A percentile compares a stretch with the other conserved stretches of the same genome.
phyloP scores from a whole-genome alignment of 305 asterid species.

The Striga hermonthica region DNA sequence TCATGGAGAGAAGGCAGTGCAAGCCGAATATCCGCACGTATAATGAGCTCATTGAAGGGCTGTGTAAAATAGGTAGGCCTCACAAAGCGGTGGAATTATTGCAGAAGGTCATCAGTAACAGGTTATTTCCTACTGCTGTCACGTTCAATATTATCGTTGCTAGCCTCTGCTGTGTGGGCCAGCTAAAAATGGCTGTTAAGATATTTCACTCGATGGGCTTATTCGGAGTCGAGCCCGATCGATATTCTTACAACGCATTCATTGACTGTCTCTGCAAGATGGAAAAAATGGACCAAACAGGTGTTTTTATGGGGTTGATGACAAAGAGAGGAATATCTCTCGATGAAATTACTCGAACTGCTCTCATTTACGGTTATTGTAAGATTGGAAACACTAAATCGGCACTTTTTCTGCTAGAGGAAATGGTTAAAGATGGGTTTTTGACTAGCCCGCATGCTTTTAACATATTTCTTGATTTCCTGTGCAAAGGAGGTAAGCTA shows the following conservation, averaged over 20 bases:
- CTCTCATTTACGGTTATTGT: conserved; percentile 40
- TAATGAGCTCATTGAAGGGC: conserved; percentile 50
- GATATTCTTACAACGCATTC: conserved; percentile 40
- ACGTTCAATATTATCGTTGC: too few relatives aligned
- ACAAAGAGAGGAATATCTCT: conserved; percentile 36
- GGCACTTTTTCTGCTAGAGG: conserved; percentile 32
- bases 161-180: conserved; percentile 35
- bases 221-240: conserved; percentile 35
- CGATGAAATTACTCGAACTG: conserved; percentile 44
- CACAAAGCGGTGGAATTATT: conserved; percentile 38
- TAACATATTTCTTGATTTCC: conserved; percentile 40
- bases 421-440: conserved; percentile 30
- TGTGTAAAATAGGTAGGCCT: conserved; percentile 41
- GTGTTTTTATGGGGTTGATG: conserved; percentile 35
- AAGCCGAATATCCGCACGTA: conserved; percentile 46
- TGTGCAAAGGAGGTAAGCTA: conserved; percentile 32
- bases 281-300: conserved; percentile 32
- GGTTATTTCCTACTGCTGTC: neutral
- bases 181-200: conserved; percentile 37
- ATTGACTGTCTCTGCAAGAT: conserved; percentile 41
- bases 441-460: conserved; percentile 36
- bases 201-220: conserved; percentile 38
- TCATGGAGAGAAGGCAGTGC: conserved; percentile 45
- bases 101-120: conserved; percentile 35
- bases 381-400: conserved; percentile 24